Evolutionary conservation across 768 basidiomycete species (phyloP), one percentile per base, ranked within the genome.

Genomic region (Auriscalpium microsporum): DNA sequence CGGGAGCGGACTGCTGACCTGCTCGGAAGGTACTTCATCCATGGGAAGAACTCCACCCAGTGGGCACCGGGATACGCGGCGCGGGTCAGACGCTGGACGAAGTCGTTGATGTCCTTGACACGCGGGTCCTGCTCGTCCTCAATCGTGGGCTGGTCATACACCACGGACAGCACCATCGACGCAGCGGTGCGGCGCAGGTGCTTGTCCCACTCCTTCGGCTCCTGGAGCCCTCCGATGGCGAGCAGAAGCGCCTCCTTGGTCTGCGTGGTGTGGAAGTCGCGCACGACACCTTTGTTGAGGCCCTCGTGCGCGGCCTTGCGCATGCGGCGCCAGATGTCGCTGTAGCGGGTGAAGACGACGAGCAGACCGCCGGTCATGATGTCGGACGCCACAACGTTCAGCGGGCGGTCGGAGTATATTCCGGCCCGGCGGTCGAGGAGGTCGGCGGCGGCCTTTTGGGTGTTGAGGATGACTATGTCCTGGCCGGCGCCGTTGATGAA

Each of bases 1-100:
- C 8, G 4, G 8, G 19, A 8, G 28, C 11, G 10, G 8, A 5
- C 1, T 28, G n/a, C 6, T 11, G 17, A 37, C 50, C 50, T 45
- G 17, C 35, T 17, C 8, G 62, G 62, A 19, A 62, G 44, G 23
- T 58, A 17, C 11, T 53, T 33, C 56, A 64, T 63, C 45, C 52
- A 50, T 6, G 64, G 65, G 38, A 63, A 58, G 16, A 65, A 55
- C 10, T 65, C 64, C 33, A 65, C 64, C 33, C 64, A 49, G 46
- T 56, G 50, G 11, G 56, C 47, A 9, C 64, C 63, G 21, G 60
- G 60, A 2, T 57, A 14, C 19, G 52, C 52, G 8, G 64, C 64
- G 2, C 33, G 28, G 0, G 49, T 49, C 8, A 56, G 1, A 16
- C 45, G 48, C 11, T 21, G 19, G 10, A 56, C 13, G 33, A 56